phyloP scores from a whole-genome alignment of 805 yeast genomes.

The Nakazawaea anatomiae region DNA sequence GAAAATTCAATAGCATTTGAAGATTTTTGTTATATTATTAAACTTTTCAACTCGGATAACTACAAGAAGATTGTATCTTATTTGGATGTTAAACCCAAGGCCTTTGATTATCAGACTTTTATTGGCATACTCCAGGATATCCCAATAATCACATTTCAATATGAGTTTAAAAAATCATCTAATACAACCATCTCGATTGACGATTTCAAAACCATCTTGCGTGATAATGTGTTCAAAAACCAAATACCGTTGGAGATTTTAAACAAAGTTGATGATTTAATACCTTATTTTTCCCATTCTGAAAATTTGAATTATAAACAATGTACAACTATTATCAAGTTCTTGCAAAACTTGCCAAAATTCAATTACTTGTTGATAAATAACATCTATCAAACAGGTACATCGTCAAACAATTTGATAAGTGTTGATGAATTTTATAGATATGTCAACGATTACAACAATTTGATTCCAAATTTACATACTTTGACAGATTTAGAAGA shows the following conservation, averaged over 20 bases:
- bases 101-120: constrained; percentile 15
- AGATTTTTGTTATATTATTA: constrained; percentile 16
- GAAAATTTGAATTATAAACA: constrained; percentile 41
- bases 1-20: constrained; percentile 14
- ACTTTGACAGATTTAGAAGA: constrained; percentile 20
- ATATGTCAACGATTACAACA: constrained; percentile 16
- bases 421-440: constrained; percentile 19
- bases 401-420: constrained; percentile 10
- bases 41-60: constrained; percentile 5
- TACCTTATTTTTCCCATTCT: constrained; percentile 15
- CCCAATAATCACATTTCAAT: constrained; percentile 22
- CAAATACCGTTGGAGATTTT: constrained; percentile 43
- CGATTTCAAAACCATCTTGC: constrained; percentile 17
- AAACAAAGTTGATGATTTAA: constrained; percentile 57
- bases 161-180: constrained; percentile 13
- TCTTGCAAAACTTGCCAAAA: constrained; percentile 30
- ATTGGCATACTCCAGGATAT: constrained; percentile 17
- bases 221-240: constrained; percentile 19
- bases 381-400: constrained; percentile 19
- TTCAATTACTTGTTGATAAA: constrained; percentile 20
- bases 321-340: constrained; percentile 40
- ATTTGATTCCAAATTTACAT: constrained; percentile 5
- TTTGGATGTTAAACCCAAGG: constrained; percentile 12
- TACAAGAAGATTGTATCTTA: constrained; percentile 8
- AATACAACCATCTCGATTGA: constrained; percentile 14